Conservation (phyloP, 2,329 filamentous ascomycete species). For the Aspergillus melleus region DNA sequence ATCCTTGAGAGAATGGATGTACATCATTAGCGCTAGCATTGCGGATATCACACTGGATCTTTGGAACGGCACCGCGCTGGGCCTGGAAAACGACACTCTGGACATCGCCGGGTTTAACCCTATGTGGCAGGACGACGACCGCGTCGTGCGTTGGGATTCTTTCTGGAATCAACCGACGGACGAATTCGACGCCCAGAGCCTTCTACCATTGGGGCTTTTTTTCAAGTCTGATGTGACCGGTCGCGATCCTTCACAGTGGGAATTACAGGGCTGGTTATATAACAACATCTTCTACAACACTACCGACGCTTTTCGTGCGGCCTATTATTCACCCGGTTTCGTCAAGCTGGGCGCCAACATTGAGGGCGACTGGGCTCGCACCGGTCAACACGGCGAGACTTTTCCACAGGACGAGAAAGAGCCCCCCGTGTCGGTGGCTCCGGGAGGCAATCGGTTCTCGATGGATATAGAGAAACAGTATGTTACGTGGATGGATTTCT, state of each 20-base stretch:
- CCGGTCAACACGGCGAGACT: conserved; percentile 7
- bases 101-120: conserved; percentile 15
- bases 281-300: conserved; percentile 16
- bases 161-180: conserved; percentile 13
- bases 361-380: conserved; percentile 15
- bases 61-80: conserved; percentile 15
- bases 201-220: conserved; percentile 13
- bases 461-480: conserved; percentile 13
- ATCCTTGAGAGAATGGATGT: conserved; percentile 10
- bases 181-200: conserved; percentile 5
- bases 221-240: conserved; percentile 16
- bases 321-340: conserved; percentile 14
- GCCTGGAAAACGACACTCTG: conserved; percentile 14
- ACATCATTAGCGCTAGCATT: conserved; percentile 12
- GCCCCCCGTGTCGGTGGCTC: conserved; percentile 11
- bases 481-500: conserved; percentile 16
- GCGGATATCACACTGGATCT: conserved; percentile 14
- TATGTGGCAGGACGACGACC: conserved; percentile 15
- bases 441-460: conserved; percentile 11
- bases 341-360: conserved; percentile 12
- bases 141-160: conserved; percentile 13
- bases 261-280: conserved; percentile 14
- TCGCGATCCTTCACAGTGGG: conserved; percentile 15
- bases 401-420: conserved; percentile 11
- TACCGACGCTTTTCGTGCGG: conserved; percentile 12